Evolutionary conservation across 352 stramenopile genomes (phyloP).

Genomic region (Phytopythium delawarense): DNA sequence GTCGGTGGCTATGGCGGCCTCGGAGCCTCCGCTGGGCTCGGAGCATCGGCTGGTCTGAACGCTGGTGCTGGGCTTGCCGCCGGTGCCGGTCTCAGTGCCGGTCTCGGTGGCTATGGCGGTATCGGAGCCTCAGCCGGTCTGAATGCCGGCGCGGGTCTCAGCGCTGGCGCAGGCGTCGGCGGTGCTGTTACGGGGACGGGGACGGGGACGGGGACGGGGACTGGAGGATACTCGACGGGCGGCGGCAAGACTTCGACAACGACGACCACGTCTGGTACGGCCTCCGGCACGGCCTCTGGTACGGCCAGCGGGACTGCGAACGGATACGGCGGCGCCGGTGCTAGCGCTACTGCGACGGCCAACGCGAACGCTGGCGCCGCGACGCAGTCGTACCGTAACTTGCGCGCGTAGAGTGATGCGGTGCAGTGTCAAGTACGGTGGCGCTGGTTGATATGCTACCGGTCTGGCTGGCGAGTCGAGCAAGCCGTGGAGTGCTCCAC

Average conservation of each 20-base stretch:
- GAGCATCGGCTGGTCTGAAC: neutral
- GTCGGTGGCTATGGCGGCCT: neutral
- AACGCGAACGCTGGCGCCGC: neutral
- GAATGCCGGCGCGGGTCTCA: neutral
- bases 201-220: too few relatives aligned
- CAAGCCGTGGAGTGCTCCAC: too few relatives aligned
- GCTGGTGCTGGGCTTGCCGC: neutral
- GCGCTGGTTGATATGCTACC: too few relatives aligned
- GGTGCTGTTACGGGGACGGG: neutral
- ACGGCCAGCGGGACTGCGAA: neutral
- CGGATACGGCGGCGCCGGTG: neutral
- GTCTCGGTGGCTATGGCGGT: too few relatives aligned
- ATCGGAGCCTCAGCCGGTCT: too few relatives aligned
- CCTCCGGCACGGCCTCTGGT: neutral
- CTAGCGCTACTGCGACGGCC: neutral
- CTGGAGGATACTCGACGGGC: neutral
- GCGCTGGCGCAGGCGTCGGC: neutral
- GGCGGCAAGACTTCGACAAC: neutral
- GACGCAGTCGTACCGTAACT: slow-evolving; percentile 3
- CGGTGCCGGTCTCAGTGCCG: too few relatives aligned
- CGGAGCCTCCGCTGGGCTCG: neutral
- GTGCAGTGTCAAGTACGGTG: too few relatives aligned
- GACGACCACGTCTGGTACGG: neutral
- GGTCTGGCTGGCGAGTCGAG: too few relatives aligned
- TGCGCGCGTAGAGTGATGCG: neutral